Evolutionary conservation across 805 yeast species (phyloP).

Genomic region (Pichia nakasei): DNA sequence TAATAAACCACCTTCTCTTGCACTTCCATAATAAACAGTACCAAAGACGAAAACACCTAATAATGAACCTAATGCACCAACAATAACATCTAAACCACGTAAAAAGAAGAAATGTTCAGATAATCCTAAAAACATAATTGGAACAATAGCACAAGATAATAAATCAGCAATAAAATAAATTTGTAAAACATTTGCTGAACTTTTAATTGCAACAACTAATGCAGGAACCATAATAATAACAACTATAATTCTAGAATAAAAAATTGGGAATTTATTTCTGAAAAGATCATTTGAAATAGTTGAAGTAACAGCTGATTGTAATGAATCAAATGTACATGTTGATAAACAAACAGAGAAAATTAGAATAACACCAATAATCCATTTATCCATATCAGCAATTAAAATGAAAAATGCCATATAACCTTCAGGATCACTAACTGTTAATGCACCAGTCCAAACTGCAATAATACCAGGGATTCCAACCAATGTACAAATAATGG

Average conservation of each 20-base stretch:
- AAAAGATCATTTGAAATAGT: slow-evolving; percentile 84
- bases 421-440: slow-evolving; percentile 46
- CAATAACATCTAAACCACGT: slow-evolving; percentile 71
- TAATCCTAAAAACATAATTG: slow-evolving; percentile 73
- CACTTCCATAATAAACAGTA: slow-evolving; percentile 62
- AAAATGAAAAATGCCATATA: slow-evolving; percentile 65
- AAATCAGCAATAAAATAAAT: slow-evolving; percentile 87
- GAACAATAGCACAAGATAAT: slow-evolving; percentile 79
- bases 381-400: slow-evolving; percentile 63
- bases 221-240: slow-evolving; percentile 77
- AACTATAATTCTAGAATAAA: slow-evolving; percentile 63
- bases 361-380: slow-evolving; percentile 80
- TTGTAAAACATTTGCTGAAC: slow-evolving; percentile 75
- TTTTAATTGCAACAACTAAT: slow-evolving; percentile 72
- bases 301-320: slow-evolving; percentile 83
- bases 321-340: slow-evolving; percentile 82
- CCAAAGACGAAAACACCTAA: slow-evolving; percentile 79
- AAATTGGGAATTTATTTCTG: slow-evolving; percentile 64
- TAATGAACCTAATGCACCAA: slow-evolving; percentile 78
- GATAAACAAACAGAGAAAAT: slow-evolving; percentile 68
- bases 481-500: slow-evolving; percentile 56
- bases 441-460: slow-evolving; percentile 76
- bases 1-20: slow-evolving; percentile 68
- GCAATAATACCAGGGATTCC: slow-evolving; percentile 84
- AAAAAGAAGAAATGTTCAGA: slow-evolving; percentile 58